Base-by-base conservation (phyloP, 768 basidiomycete genomes). In the Solioccasus polychromus region DNA sequence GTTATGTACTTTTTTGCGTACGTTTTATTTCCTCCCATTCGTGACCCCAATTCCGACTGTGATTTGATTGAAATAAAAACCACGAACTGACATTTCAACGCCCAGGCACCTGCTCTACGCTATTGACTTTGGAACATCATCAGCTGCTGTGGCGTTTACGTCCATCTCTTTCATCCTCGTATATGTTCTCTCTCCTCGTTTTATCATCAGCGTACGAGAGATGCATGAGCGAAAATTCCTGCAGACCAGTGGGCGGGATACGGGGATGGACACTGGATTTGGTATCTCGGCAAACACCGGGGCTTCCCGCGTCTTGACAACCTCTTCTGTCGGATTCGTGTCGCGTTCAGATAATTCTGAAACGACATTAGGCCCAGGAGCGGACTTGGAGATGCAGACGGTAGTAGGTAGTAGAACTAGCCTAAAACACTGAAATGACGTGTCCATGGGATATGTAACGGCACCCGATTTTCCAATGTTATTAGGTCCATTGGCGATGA, bases 131-230 rank as follows among this genome's bases (percentile, higher is more conserved):
- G 50, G 47, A 32, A 26, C 7, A 4, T 2, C 5, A 0, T 5
- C 1, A 5, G 5, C 17, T 10, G 54, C 20, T 12, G 12, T 1
- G 4, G 25, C 42, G 7, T 10, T 43, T 24, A 24, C 35, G 26
- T 0, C 2, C 11, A 0, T 48, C 20, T 5, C 24, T 12, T n/a
- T 23, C 34, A 10, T 44, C 25, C 2, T 37, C 2, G 20, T 54
- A 42, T 57, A 38, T 15, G 14, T 30, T 8, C 42, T 59, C 37
- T 23, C 51, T 4, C 54, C 58, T 12, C 50, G 58, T 5, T 60
- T 59, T 37, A 47, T 59, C 25, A 40, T 59, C n/a, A 54, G 34
- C 35, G 43, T 59, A 20, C 54, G 58, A 10, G 49, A 46, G 20
- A 1, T 51, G 31, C 24, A 54, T 37, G 0, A 8, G 5, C 31